Conservation (phyloP, 2,329 filamentous ascomycete genomes). For the Myriosclerotinia curreyana region DNA sequence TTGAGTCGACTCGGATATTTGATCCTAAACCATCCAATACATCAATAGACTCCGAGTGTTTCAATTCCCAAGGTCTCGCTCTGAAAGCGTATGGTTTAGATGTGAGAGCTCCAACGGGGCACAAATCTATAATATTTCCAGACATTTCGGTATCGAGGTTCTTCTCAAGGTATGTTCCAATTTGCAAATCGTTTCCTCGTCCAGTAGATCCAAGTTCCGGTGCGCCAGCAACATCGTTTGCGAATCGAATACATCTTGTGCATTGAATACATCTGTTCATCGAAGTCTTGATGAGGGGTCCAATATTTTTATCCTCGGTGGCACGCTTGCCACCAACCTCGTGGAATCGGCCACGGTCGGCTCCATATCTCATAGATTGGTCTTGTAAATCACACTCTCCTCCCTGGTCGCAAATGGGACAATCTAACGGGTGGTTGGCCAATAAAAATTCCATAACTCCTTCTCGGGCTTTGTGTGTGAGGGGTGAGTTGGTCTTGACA, state of each 20-base stretch:
- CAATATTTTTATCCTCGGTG: constrained; percentile 99
- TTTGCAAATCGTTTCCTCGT: constrained; percentile 95
- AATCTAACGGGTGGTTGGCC: constrained; percentile 93
- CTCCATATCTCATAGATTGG: constrained; percentile 98
- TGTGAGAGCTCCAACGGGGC: constrained; percentile 92
- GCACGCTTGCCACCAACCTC: constrained; percentile 94
- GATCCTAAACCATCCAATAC: constrained; percentile 90
- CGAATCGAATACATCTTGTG: constrained; percentile 95
- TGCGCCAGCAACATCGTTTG: constrained; percentile 94
- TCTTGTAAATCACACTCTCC: constrained; percentile 99
- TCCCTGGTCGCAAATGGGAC: constrained; percentile 97
- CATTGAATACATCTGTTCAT: constrained; percentile 99
- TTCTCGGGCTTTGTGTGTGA: constrained; percentile 96
- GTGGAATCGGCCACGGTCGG: constrained; percentile 94
- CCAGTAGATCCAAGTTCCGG: constrained; percentile 92
- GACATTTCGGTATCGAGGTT: constrained; percentile 93
- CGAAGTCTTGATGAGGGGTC: constrained; percentile 95
- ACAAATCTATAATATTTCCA: constrained; percentile 96
- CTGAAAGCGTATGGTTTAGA: constrained; percentile 98
- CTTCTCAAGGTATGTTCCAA: constrained; percentile 94
- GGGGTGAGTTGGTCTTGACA: constrained; percentile 94
- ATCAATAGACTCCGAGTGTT: constrained; percentile 93
- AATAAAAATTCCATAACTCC: constrained; percentile 99
- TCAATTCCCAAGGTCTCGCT: constrained; percentile 93
- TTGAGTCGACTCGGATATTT: constrained; percentile 89